A percentile compares a stretch with the other conserved stretches of the same genome.
These are phyloP conservation scores for Candida ponderosae DNA, from an alignment of 805 yeast species.

Conservation along the genomic window DNA sequence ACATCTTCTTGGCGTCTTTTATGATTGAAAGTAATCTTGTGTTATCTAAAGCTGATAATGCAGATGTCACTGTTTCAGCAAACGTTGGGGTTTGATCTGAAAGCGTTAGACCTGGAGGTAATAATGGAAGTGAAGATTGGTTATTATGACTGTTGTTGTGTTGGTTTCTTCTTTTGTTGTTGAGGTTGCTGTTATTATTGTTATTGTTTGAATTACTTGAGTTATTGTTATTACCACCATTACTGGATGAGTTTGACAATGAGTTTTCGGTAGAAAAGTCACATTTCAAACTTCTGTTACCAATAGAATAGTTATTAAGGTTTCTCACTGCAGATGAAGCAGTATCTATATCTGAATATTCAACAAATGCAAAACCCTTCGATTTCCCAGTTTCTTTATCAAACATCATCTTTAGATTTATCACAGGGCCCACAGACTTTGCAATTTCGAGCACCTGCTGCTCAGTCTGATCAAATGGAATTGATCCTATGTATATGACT, in stretches of 20 bases:
- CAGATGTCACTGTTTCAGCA: constrained; percentile 33
- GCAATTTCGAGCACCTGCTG: constrained; percentile 88
- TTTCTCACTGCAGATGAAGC: constrained; percentile 90
- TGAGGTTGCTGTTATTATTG: neutral
- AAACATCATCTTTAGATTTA: constrained; percentile 64
- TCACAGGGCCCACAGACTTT: constrained; percentile 82
- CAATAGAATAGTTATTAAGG: constrained; percentile 70
- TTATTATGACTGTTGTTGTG: constrained; percentile 7
- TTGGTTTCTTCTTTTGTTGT: constrained; percentile 6
- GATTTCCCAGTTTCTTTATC: constrained; percentile 88
- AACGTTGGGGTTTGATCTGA: constrained; percentile 21
- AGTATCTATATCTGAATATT: constrained; percentile 70
- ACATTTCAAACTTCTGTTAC: constrained; percentile 65
- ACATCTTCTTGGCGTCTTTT: constrained; percentile 52
- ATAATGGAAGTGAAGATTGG: constrained; percentile 32
- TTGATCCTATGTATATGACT: constrained; percentile 72
- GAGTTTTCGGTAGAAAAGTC: constrained; percentile 56
- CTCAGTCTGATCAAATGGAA: constrained; percentile 91
- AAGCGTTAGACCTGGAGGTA: constrained; percentile 48
- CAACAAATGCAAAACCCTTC: constrained; percentile 85
- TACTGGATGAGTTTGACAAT: constrained; percentile 3
- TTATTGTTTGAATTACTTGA: too few species aligned
- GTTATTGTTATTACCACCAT: constrained; percentile 3
- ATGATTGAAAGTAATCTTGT: constrained; percentile 40
- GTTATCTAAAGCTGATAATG: constrained; percentile 39